Evolutionary conservation across 495 filamentous ascomycete genomes (phyloP).

Genomic region (Daldinia caldariorum): DNA sequence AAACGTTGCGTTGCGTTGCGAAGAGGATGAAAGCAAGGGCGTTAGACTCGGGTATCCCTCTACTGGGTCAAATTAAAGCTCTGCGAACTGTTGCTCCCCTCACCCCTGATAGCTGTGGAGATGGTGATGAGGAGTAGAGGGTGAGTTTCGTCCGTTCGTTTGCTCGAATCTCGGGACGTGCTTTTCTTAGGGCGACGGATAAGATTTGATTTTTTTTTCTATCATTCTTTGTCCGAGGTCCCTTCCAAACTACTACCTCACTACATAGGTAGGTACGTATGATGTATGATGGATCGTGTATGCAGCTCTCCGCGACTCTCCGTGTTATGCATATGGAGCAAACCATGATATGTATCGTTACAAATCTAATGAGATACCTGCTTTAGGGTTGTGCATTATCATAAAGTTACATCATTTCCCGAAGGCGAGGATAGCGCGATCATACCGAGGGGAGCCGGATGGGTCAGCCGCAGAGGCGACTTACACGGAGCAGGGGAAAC

Average conservation of each 20-base stretch:
- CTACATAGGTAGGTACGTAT: background rate
- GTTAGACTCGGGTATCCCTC: background rate
- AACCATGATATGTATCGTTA: background rate
- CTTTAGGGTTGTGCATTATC: conserved; percentile 1
- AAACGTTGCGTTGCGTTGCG: conserved; percentile 23
- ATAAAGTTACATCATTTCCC: conserved; percentile 23
- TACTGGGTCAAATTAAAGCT: conserved; percentile 9
- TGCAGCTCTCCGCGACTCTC: background rate
- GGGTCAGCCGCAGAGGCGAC: conserved; percentile 24
- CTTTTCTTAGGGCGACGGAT: background rate
- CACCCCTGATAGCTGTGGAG: background rate
- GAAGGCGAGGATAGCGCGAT: conserved; percentile 1
- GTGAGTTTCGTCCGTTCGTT: background rate
- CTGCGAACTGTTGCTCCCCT: background rate
- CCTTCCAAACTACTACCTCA: background rate
- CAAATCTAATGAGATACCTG: background rate
- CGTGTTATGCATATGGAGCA: background rate
- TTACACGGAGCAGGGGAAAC: conserved; percentile 5
- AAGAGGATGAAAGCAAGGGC: conserved; percentile 30
- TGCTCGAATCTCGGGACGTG: background rate
- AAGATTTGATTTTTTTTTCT: background rate
- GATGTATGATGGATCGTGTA: background rate
- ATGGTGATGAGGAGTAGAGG: background rate
- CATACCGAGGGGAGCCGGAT: conserved; percentile 31
- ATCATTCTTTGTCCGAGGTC: background rate